These are phyloP conservation scores for Fusarium decemcellulare DNA, from an alignment of 2,329 filamentous ascomycete species.

Conservation along the genomic window DNA sequence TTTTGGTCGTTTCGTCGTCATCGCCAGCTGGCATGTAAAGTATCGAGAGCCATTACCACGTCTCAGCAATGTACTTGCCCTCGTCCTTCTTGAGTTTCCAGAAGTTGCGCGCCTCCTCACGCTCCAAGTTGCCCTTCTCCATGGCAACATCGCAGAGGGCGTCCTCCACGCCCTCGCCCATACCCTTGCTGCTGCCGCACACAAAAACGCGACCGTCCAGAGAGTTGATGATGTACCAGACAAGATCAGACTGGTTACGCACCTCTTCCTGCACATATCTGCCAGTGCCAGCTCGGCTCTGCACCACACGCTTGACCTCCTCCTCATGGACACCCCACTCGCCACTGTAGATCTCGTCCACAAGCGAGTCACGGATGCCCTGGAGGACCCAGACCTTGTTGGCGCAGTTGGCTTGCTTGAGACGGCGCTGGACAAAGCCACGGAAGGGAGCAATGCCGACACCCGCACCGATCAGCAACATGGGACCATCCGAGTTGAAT, in stretches of 20 bases:
- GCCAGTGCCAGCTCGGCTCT: constrained; percentile 82
- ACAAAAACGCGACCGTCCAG: constrained; percentile 98
- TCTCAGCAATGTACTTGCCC: constrained; percentile 95
- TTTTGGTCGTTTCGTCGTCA: constrained; percentile 2
- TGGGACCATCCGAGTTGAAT: constrained; percentile 94
- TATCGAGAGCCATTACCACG: constrained; percentile 62
- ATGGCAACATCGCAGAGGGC: constrained; percentile 92
- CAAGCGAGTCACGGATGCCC: constrained; percentile 91
- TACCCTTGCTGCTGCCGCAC: constrained; percentile 94
- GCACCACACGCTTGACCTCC: constrained; percentile 85
- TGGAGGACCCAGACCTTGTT: constrained; percentile 99
- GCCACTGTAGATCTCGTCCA: constrained; percentile 96
- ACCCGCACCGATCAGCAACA: constrained; percentile 96
- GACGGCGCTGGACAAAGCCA: constrained; percentile 93
- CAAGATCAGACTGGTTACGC: constrained; percentile 89
- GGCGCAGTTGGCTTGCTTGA: constrained; percentile 95
- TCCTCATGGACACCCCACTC: constrained; percentile 96
- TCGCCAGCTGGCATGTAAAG: background rate
- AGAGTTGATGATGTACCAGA: constrained; percentile 97
- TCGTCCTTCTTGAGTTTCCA: constrained; percentile 93
- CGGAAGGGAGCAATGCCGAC: constrained; percentile 98
- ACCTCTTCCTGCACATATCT: constrained; percentile 98
- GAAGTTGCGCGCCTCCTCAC: constrained; percentile 86
- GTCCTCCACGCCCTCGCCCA: constrained; percentile 96
- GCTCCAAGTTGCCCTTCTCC: constrained; percentile 89